Evolutionary conservation across 2,329 filamentous ascomycete species (phyloP).

Genomic region (Apiospora phragmitis): DNA sequence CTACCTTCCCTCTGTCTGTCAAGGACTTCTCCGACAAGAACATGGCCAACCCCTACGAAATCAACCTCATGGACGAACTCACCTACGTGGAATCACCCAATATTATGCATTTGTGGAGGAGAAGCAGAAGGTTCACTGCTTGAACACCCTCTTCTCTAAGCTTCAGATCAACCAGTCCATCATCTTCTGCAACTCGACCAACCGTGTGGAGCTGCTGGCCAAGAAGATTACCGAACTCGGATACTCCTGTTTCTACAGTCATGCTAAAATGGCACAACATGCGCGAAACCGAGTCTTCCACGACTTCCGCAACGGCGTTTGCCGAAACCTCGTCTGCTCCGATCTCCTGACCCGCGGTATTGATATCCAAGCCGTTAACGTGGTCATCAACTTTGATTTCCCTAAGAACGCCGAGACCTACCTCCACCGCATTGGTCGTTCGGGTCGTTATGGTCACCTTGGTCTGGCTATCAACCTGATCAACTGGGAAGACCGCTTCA

Average conservation of each 20-base stretch:
- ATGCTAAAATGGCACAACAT: constrained; percentile 96
- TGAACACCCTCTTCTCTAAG: constrained; percentile 98
- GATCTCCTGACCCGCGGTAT: constrained; percentile 98
- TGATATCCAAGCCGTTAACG: constrained; percentile 98
- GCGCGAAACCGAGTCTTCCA: constrained; percentile 98
- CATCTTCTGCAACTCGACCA: constrained; percentile 99
- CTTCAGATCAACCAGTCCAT: constrained; percentile 99
- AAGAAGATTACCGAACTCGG: constrained; percentile 99
- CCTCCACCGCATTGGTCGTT: constrained; percentile 96
- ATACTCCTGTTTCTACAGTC: constrained; percentile 99
- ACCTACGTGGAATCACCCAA: constrained; percentile 98
- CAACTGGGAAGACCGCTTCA: constrained; percentile 99
- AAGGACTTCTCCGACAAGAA: constrained; percentile 99
- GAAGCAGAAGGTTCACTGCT: constrained; percentile 97
- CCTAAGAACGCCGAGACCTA: constrained; percentile 99
- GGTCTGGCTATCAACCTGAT: constrained; percentile 98
- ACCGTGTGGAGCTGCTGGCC: constrained; percentile 92
- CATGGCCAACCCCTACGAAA: constrained; percentile 95
- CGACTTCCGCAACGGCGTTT: constrained; percentile 97
- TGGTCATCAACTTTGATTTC: constrained; percentile 99
- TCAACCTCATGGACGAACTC: constrained; percentile 99
- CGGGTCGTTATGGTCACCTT: constrained; percentile 93
- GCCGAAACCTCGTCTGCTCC: constrained; percentile 96
- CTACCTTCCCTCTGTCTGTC: constrained; percentile 94
- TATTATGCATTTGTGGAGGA: constrained; percentile 99